Percentiles rank a stretch among this genome's conserved stretches.
These are phyloP conservation scores for Leccinum pellstonianum DNA, from an alignment of 768 basidiomycete species.

Conservation along the genomic window DNA sequence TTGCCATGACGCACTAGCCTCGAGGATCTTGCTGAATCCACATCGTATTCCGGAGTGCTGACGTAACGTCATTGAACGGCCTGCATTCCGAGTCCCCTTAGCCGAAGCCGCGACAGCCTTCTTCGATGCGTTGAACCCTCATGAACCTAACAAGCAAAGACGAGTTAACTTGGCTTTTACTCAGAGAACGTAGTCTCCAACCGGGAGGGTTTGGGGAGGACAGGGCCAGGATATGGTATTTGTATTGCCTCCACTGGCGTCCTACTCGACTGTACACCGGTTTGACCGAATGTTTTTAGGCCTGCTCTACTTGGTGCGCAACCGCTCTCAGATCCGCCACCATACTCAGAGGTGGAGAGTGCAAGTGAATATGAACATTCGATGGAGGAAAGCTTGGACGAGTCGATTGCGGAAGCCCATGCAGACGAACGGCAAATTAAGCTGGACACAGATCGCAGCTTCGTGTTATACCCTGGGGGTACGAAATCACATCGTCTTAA, in stretches of 20 bases:
- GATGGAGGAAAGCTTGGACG: constrained; percentile 1
- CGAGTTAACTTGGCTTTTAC: constrained; percentile 43
- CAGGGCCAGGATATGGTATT: constrained; percentile 58
- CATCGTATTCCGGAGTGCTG: constrained; percentile 12
- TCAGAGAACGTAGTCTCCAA: constrained; percentile 47
- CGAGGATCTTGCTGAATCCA: not conserved
- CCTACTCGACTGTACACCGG: constrained; percentile 5
- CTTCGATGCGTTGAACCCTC: constrained; percentile 15
- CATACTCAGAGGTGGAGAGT: constrained; percentile 26
- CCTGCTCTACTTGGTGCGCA: constrained; percentile 34
- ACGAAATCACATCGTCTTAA: constrained; percentile 23
- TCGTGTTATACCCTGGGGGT: constrained; percentile 92
- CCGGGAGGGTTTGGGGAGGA: constrained; percentile 65
- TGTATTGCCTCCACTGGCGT: constrained; percentile 8
- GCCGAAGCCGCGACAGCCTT: constrained; percentile 1
- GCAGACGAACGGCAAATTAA: constrained; percentile 83
- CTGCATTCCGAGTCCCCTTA: not conserved
- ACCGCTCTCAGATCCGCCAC: constrained; percentile 39
- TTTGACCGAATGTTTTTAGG: constrained; percentile 25
- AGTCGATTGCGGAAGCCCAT: constrained; percentile 39
- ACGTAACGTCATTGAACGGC: constrained; percentile 16
- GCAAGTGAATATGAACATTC: constrained; percentile 2
- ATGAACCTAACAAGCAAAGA: constrained; percentile 25
- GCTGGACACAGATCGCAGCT: constrained; percentile 90
- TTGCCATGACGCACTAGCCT: not conserved